phyloP scores from a whole-genome alignment of 306 rosid genomes.

The cucumber (Cucumis sativus) region DNA sequence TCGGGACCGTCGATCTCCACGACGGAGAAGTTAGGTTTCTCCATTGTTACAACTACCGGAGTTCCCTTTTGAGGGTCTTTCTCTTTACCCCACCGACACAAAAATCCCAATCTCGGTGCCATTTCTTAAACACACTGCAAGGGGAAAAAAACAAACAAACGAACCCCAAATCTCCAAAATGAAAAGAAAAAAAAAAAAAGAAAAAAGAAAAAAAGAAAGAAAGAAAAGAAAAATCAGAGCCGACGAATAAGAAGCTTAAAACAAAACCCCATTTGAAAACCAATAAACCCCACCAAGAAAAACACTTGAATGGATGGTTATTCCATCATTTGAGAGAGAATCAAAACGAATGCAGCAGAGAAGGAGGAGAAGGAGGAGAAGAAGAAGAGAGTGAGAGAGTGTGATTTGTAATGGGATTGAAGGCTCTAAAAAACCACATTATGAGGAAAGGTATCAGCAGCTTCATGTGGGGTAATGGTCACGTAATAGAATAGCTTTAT shows the following conservation, averaged over 20 bases:
- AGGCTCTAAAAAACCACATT: slow-evolving; percentile 35
- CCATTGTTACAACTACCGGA: slow-evolving; percentile 87
- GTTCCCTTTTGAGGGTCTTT: slow-evolving; percentile 49
- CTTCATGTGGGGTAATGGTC: slow-evolving; percentile 45
- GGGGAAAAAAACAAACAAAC: neutral
- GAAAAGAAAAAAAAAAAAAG: too few species aligned
- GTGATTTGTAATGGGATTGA: slow-evolving; percentile 19
- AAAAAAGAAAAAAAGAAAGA: neutral
- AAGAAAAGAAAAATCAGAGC: slow-evolving; percentile 1
- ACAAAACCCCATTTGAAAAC: slow-evolving; percentile 19
- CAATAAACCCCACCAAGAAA: slow-evolving; percentile 4
- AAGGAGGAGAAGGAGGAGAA: slow-evolving; percentile 18
- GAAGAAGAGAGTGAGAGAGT: slow-evolving; percentile 12
- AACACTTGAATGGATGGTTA: slow-evolving; percentile 20
- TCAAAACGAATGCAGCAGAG: slow-evolving; percentile 23
- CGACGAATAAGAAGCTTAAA: slow-evolving; percentile 3
- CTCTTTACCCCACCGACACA: slow-evolving; percentile 51
- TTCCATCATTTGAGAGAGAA: slow-evolving; percentile 15
- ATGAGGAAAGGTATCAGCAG: slow-evolving; percentile 81
- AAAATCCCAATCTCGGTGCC: slow-evolving; percentile 72
- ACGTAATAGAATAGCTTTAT: slow-evolving; percentile 16
- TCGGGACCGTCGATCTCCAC: slow-evolving; percentile 75
- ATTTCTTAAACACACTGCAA: slow-evolving; percentile 24
- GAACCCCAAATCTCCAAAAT: too few species aligned
- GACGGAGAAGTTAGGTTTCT: slow-evolving; percentile 72